Conservation (phyloP, 2,329 filamentous ascomycete species). For the Onygena corvina region DNA sequence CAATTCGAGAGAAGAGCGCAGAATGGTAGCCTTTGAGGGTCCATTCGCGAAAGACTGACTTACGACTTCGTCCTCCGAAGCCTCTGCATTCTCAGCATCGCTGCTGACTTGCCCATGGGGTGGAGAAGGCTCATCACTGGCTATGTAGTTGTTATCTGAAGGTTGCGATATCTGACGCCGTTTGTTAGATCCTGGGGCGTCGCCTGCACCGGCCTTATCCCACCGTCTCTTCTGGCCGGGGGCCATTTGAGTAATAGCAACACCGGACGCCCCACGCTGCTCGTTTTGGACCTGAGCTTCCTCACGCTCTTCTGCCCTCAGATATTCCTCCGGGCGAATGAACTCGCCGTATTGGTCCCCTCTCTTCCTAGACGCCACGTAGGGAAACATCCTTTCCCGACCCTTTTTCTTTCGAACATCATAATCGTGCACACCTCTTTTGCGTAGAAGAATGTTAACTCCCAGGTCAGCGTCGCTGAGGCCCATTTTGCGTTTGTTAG, state of each 20-base stretch:
- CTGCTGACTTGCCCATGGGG: constrained; percentile 19
- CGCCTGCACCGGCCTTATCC: constrained; percentile 53
- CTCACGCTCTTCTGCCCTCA: constrained; percentile 83
- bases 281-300: constrained; percentile 56
- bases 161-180: constrained; percentile 41
- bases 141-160: constrained; percentile 18
- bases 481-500: constrained; percentile 71
- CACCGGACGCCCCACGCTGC: constrained; percentile 41
- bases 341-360: constrained; percentile 88
- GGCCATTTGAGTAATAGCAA: constrained; percentile 45
- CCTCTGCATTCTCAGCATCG: constrained; percentile 44
- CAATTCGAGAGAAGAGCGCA: constrained; percentile 51
- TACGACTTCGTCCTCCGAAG: constrained; percentile 43
- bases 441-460: constrained; percentile 77
- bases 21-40: constrained; percentile 63
- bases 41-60: constrained; percentile 41
- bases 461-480: constrained; percentile 83
- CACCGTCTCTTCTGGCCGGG: constrained; percentile 91
- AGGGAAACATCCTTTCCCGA: constrained; percentile 82
- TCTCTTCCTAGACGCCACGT: constrained; percentile 64
- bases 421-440: constrained; percentile 85
- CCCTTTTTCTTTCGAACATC: constrained; percentile 86
- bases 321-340: constrained; percentile 85
- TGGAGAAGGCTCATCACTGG: constrained; percentile 39
- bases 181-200: constrained; percentile 43